Evolutionary conservation across 495 filamentous ascomycete species (phyloP).

Genomic region (Saxophila tyrrhenica): DNA sequence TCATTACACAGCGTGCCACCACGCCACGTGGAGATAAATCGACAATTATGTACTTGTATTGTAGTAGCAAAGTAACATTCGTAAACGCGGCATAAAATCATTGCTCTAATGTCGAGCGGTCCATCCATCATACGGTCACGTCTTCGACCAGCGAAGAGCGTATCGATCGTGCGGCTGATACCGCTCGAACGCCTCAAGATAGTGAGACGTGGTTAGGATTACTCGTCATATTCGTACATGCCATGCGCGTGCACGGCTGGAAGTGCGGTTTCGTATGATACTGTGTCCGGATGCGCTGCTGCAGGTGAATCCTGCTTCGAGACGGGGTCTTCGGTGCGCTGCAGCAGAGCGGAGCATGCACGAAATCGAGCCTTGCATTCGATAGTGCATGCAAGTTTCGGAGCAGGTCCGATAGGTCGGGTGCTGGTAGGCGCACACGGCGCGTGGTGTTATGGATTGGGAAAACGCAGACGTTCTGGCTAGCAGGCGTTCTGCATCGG

Average conservation of each 20-base stretch:
- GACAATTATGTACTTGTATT: neutral
- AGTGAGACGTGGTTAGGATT: neutral
- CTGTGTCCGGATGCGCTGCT: too few species aligned
- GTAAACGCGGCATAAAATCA: neutral
- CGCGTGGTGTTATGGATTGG: neutral
- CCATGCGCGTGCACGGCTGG: neutral
- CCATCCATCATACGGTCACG: neutral
- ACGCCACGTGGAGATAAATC: too few species aligned
- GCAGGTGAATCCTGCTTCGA: too few species aligned
- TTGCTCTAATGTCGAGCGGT: neutral
- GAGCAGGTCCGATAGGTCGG: neutral
- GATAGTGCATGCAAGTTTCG: neutral
- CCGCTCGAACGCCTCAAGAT: neutral
- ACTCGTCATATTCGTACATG: neutral
- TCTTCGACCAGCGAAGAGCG: neutral
- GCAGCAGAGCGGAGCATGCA: neutral
- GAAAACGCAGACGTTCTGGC: neutral
- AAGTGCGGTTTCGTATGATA: too few species aligned
- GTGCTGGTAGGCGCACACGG: neutral
- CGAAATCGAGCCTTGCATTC: neutral
- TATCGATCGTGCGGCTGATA: neutral
- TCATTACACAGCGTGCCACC: neutral
- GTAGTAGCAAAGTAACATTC: neutral
- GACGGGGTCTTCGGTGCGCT: too few species aligned
- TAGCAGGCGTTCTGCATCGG: neutral